These are phyloP conservation scores for Pseudogymnoascus sp. DNA, from an alignment of 2,329 filamentous ascomycete genomes.

Conservation along the genomic window DNA sequence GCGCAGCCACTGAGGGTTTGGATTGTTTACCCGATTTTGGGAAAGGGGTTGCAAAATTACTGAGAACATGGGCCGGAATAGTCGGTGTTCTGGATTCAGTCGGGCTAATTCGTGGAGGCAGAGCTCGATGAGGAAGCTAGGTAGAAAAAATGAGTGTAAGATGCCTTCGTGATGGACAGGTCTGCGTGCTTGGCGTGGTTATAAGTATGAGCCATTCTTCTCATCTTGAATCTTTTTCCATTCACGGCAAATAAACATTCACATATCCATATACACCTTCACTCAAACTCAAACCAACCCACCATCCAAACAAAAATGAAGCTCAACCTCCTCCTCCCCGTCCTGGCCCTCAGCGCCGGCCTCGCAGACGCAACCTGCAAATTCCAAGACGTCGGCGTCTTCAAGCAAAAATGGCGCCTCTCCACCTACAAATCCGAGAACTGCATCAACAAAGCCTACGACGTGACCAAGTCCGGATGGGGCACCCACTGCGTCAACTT, in stretches of 20 bases:
- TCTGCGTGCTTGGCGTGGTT: background rate
- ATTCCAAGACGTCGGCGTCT: slow-evolving; percentile 1
- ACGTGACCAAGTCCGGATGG: background rate
- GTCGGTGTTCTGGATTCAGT: background rate
- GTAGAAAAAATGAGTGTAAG: background rate
- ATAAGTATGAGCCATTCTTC: background rate
- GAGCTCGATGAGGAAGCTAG: background rate
- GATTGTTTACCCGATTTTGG: background rate
- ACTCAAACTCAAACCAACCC: background rate
- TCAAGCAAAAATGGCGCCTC: slow-evolving; percentile 1
- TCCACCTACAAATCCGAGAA: background rate
- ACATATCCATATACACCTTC: background rate
- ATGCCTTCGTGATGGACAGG: background rate
- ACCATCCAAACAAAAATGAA: background rate
- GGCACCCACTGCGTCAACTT: background rate
- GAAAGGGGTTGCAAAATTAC: background rate
- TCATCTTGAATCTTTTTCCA: background rate
- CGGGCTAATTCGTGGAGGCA: background rate
- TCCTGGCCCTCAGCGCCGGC: background rate
- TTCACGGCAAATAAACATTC: background rate
- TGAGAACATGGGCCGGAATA: background rate
- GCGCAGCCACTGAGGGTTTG: background rate
- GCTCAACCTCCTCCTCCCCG: background rate
- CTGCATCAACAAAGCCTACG: slow-evolving; percentile 1
- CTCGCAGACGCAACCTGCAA: background rate